phyloP scores from a whole-genome alignment of 371 early-diverging fungal species.

The Lichtheimia hyalospora region DNA sequence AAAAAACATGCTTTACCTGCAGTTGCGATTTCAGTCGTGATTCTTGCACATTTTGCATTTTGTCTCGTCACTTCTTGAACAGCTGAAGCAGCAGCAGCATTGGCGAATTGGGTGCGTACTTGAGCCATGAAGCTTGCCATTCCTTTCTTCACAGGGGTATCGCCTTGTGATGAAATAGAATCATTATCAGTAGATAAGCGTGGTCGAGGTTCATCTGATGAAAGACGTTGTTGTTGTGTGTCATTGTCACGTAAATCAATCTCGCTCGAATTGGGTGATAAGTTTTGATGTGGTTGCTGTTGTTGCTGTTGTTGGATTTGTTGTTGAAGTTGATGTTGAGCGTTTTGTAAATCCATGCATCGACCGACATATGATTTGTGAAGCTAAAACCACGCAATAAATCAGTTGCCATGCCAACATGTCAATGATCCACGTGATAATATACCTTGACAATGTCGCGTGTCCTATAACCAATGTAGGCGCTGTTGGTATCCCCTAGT shows the following conservation, averaged over 20 bases:
- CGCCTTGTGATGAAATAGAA: conserved; percentile 22
- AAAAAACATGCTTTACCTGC: conserved; percentile 36
- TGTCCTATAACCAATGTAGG: conserved; percentile 35
- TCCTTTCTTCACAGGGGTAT: conserved; percentile 30
- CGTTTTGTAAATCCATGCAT: conserved; percentile 35
- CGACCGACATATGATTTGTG: conserved; percentile 44
- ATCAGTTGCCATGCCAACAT: too few species aligned
- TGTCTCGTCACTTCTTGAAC: conserved; percentile 39
- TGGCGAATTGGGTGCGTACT: conserved; percentile 42
- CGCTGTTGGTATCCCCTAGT: conserved; percentile 33
- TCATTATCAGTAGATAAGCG: conserved; percentile 37
- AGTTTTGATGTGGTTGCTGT: conserved; percentile 13
- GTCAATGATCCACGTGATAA: too few species aligned
- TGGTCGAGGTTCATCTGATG: conserved; percentile 31
- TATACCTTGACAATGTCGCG: conserved; percentile 43
- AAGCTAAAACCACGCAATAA: conserved; percentile 24
- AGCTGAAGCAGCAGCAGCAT: conserved; percentile 33
- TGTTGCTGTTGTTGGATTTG: conserved; percentile 14
- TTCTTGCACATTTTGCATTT: conserved; percentile 38
- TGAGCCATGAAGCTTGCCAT: conserved; percentile 49
- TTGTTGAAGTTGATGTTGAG: conserved; percentile 31
- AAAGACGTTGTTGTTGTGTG: conserved; percentile 8
- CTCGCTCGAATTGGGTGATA: conserved; percentile 18
- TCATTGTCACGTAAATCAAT: conserved; percentile 3
- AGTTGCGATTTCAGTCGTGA: conserved; percentile 55